Conservation (phyloP, 208 protist species). For the Giardia duodenalis region DNA sequence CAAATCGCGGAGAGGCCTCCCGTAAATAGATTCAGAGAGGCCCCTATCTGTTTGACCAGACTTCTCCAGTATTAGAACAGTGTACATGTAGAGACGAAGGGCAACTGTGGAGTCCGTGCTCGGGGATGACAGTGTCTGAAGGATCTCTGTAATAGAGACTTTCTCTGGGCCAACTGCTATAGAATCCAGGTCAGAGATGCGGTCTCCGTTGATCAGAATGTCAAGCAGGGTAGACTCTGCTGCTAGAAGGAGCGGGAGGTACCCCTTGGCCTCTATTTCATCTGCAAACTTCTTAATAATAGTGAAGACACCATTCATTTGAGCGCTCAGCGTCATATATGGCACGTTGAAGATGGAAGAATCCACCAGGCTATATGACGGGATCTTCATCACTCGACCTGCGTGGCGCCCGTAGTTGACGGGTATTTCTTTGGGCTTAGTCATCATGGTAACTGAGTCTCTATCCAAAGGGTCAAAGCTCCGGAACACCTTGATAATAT, state of each 20-base stretch:
- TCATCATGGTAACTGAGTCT: background rate
- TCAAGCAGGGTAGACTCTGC: background rate
- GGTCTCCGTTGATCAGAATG: background rate
- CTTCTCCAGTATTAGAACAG: background rate
- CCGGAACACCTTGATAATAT: background rate
- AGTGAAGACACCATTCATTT: background rate
- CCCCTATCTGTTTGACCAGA: background rate
- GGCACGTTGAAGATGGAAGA: background rate
- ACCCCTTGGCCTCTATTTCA: background rate
- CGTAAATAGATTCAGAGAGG: background rate
- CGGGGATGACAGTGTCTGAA: background rate
- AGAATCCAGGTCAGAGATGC: background rate
- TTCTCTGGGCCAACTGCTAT: background rate
- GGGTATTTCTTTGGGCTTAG: background rate
- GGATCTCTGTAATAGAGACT: background rate
- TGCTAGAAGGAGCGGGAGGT: background rate
- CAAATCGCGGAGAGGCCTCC: background rate
- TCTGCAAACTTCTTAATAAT: background rate
- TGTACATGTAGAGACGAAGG: background rate
- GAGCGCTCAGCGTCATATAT: background rate
- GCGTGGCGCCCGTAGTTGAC: background rate
- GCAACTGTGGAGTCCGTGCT: background rate
- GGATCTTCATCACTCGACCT: background rate
- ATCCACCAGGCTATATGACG: background rate
- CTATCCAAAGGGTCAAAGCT: background rate